Base-by-base conservation (phyloP, 2,329 filamentous ascomycete species). In the Polytolypa hystricis region DNA sequence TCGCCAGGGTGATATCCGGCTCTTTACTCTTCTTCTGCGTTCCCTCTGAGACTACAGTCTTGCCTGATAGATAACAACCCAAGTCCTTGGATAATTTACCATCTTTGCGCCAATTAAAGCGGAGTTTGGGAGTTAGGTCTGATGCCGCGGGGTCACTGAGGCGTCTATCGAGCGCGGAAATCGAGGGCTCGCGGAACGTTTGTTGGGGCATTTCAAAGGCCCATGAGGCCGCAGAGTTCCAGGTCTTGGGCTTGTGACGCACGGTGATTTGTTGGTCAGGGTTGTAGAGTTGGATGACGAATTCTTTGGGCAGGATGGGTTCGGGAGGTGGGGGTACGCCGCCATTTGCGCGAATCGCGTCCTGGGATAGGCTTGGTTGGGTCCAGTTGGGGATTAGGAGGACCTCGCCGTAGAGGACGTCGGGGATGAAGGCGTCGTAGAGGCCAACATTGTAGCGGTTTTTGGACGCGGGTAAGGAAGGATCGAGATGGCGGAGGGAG, bases 1-100 rank as follows among this genome's bases (percentile, higher is more conserved):
- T 73, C 2, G 85, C 86, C n/a, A 96, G 71, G 0, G 86, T 87
- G 48, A 96, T 96, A 60, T 96, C 91, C 0, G 91, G 89, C 56
- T 98, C 91, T 55, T 84, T 89, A 64, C 71, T 82, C 66, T 84
- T 77, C 47, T 69, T 84, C 60, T 79, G 84, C 15, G 74, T 76
- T 19, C 74, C 74, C 9, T 63, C 53, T 3, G 65, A 55, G 34
- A 73, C 70, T 0, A 81, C 74, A 9, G 76, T 81, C 55, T 79
- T 83, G 11, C 89, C 87, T 0, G 80, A 82, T 63, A 94, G 71
- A 58, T 81, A 86, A 60, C 87, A 95, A 2, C 83, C 85, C 67
- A 94, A 77, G 52, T 94, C 85, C 61, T 83, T 91, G 40, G 79
- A 82, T 37, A 94, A 64, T 45, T 85, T 81, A 44, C 86, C 80